Conservation (phyloP, 2,329 filamentous ascomycete genomes). For the Alternaria ethzedia region DNA sequence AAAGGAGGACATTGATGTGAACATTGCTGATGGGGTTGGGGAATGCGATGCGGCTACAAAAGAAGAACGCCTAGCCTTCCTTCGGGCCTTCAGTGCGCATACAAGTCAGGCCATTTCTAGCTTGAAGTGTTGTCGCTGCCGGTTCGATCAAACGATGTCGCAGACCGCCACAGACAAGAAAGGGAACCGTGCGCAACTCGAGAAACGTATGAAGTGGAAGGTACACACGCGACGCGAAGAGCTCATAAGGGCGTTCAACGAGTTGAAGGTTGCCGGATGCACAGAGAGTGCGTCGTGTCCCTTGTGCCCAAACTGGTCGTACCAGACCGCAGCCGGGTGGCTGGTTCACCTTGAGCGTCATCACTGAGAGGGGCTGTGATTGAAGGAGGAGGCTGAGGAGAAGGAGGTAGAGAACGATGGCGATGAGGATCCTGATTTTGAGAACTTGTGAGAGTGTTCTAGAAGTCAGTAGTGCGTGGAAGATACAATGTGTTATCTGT, state of each 20-base stretch:
- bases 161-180: not conserved
- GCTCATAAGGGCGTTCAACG: not conserved
- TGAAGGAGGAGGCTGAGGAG: not conserved
- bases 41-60: not conserved
- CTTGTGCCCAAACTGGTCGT: not conserved
- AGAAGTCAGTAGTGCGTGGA: not conserved
- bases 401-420: not conserved
- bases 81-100: accelerated
- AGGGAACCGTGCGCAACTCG: not conserved
- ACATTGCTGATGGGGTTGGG: not conserved
- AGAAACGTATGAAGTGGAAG: not conserved
- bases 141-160: not conserved
- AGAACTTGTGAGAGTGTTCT: not conserved
- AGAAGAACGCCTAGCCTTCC: not conserved
- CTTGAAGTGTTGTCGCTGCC: not conserved
- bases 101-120: not conserved
- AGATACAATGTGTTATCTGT: not conserved
- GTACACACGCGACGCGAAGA: not conserved
- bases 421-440: not conserved
- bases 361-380: not conserved
- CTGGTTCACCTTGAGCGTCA: not conserved
- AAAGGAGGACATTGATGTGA: not conserved
- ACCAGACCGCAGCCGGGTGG: not conserved
- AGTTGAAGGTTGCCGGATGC: not conserved
- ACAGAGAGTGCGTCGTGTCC: not conserved